Evolutionary conservation across 1,284 basidiomycete genomes (phyloP).

Genomic region (Trichosporon ovoides): DNA sequence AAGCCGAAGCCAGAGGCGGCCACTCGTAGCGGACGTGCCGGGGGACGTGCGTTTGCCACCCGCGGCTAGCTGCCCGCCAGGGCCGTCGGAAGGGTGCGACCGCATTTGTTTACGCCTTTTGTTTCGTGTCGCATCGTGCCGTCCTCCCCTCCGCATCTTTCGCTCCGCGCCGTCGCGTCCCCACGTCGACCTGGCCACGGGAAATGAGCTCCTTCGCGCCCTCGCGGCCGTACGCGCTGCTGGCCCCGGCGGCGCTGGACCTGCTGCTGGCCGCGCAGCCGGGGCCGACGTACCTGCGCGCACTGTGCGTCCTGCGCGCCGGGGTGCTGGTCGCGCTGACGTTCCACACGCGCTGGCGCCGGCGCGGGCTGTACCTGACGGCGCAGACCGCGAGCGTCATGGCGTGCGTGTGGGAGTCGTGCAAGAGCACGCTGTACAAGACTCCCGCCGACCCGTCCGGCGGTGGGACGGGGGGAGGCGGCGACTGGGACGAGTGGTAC

Average conservation of each 20-base stretch:
- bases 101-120: not conserved
- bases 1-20: too few relatives aligned
- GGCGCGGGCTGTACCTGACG: not conserved
- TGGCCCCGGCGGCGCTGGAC: not conserved
- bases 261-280: not conserved
- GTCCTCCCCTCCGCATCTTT: not conserved
- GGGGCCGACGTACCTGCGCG: not conserved
- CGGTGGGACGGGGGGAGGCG: not conserved
- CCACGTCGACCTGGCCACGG: too few relatives aligned
- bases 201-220: not conserved
- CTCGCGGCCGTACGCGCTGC: not conserved
- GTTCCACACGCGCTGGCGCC: not conserved
- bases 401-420: not conserved
- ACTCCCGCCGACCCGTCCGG: not conserved
- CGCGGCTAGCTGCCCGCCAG: too few relatives aligned
- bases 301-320: not conserved
- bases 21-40: too few relatives aligned
- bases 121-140: not conserved
- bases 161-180: not conserved
- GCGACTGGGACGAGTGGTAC: conserved; percentile 2
- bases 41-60: not conserved
- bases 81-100: not conserved
- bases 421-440: conserved; percentile 4
- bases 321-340: not conserved
- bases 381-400: not conserved